phyloP scores from a whole-genome alignment of 768 basidiomycete genomes.

The Kwoniella sp. region DNA sequence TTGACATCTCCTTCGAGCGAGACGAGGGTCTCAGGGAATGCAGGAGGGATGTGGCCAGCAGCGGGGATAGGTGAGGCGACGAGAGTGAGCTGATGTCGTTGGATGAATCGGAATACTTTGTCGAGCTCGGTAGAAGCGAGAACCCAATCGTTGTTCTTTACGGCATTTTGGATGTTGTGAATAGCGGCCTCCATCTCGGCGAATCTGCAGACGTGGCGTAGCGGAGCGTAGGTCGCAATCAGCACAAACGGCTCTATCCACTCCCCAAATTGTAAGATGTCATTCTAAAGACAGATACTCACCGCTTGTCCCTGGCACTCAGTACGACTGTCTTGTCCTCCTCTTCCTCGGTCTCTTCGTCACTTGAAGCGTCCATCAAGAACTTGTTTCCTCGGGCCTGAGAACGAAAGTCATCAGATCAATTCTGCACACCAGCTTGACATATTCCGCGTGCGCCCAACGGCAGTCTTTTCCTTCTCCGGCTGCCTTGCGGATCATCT shows the following conservation, averaged over 20 bases:
- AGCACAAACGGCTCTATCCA: no score
- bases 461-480: no score
- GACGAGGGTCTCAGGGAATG: constrained; percentile 49
- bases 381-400: constrained; percentile 40
- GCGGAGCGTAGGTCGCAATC: background rate
- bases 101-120: constrained; percentile 86
- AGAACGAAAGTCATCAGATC: background rate
- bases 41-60: constrained; percentile 71
- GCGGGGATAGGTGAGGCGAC: constrained; percentile 82
- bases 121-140: constrained; percentile 92
- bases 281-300: no score
- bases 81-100: constrained; percentile 71
- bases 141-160: constrained; percentile 86
- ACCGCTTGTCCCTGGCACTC: constrained; percentile 85
- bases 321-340: constrained; percentile 70
- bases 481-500: no score
- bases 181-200: constrained; percentile 94
- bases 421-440: background rate
- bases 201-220: constrained; percentile 53
- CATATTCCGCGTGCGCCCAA: no score
- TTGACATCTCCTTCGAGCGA: constrained; percentile 77
- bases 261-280: no score
- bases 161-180: constrained; percentile 87
- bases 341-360: constrained; percentile 63
- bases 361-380: constrained; percentile 52